Percentiles rank a stretch among this genome's conserved stretches.
Evolutionary conservation across 1,139 yeast species (phyloP).

Genomic region (Wickerhamomyces sp.): DNA sequence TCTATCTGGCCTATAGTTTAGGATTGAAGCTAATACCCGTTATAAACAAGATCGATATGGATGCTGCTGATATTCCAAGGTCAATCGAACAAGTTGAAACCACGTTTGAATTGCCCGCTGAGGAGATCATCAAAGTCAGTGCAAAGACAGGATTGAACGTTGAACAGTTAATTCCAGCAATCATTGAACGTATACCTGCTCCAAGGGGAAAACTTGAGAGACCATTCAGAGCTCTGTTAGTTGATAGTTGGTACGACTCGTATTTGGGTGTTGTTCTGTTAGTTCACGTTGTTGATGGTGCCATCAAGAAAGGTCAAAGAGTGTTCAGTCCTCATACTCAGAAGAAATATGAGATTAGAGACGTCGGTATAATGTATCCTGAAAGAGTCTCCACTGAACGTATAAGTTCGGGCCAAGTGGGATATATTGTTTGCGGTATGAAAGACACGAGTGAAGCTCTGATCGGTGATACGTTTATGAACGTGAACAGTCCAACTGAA

Average conservation of each 20-base stretch:
- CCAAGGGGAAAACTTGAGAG: conserved; percentile 50
- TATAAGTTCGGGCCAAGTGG: conserved; percentile 88
- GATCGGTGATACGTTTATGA: conserved; percentile 87
- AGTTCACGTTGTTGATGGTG: conserved; percentile 82
- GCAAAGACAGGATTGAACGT: conserved; percentile 90
- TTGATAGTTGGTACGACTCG: conserved; percentile 96
- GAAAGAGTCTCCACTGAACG: conserved; percentile 61
- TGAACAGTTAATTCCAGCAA: conserved; percentile 68
- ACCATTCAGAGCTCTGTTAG: conserved; percentile 75
- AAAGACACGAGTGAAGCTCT: conserved; percentile 80
- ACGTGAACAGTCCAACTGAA: conserved; percentile 59
- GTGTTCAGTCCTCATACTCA: conserved; percentile 75
- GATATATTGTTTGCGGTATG: conserved; percentile 91
- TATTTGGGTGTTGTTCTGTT: conserved; percentile 91
- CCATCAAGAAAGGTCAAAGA: conserved; percentile 65
- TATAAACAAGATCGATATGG: conserved; percentile 87
- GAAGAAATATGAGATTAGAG: conserved; percentile 78
- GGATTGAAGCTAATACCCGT: conserved; percentile 81
- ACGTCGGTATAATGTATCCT: conserved; percentile 94
- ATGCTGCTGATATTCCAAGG: conserved; percentile 76
- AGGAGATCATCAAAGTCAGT: conserved; percentile 79
- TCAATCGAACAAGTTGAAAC: conserved; percentile 80
- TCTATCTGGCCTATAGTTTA: conserved; percentile 82
- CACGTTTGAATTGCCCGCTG: conserved; percentile 73
- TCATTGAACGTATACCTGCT: conserved; percentile 71